Evolutionary conservation across 768 basidiomycete genomes (phyloP).

Genomic region (Leccinum variicolor): DNA sequence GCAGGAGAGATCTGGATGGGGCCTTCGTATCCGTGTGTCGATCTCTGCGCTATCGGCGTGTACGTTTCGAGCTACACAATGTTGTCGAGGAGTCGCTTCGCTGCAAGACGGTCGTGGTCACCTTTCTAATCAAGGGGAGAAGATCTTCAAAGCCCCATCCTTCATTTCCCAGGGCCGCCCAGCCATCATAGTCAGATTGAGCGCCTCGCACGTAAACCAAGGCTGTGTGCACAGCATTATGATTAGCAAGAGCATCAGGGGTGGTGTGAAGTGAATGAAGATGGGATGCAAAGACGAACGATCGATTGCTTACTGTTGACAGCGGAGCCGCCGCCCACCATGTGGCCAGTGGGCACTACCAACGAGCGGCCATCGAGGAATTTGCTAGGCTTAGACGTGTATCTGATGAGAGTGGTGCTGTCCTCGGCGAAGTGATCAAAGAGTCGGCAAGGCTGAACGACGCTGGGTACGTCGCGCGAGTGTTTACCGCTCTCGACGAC

Average conservation of each 20-base stretch:
- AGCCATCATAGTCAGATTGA: slow-evolving; percentile 64
- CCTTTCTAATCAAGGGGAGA: slow-evolving; percentile 59
- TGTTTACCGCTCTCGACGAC: background rate
- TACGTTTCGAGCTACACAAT: slow-evolving; percentile 43
- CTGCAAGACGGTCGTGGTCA: slow-evolving; percentile 7
- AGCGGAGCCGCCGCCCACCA: slow-evolving; percentile 59
- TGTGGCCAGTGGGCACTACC: slow-evolving; percentile 44
- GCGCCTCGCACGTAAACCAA: slow-evolving; percentile 56
- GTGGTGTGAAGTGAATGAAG: background rate
- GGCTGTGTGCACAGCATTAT: slow-evolving; percentile 15
- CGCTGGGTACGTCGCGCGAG: background rate
- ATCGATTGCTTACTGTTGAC: slow-evolving; percentile 49
- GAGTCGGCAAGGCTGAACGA: background rate
- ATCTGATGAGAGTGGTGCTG: slow-evolving; percentile 42
- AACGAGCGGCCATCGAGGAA: slow-evolving; percentile 43
- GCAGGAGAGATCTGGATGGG: slow-evolving; percentile 25
- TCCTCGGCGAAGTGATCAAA: slow-evolving; percentile 14
- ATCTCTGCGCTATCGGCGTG: slow-evolving; percentile 27
- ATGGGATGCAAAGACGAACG: background rate
- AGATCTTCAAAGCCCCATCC: slow-evolving; percentile 61
- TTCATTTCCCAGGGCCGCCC: slow-evolving; percentile 47
- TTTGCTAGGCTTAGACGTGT: slow-evolving; percentile 37
- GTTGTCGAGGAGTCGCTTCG: slow-evolving; percentile 33
- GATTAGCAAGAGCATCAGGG: background rate
- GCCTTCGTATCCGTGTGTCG: slow-evolving; percentile 36